Evolutionary conservation across 164 flowering plant species (phyloP), one percentile per base, ranked within the genome.

Genomic region (Tetracentron sinense): DNA sequence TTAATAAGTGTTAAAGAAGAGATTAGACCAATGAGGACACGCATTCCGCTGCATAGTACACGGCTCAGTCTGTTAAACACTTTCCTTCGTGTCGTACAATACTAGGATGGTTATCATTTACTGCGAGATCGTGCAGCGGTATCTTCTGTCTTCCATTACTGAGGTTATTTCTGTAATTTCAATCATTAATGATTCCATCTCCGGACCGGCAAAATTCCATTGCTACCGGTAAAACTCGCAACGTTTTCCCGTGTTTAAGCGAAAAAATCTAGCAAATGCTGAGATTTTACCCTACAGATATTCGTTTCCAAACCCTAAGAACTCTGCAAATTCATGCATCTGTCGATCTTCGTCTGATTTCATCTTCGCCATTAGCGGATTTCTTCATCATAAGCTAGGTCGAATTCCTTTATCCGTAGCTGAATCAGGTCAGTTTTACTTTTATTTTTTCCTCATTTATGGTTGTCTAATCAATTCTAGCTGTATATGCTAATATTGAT

Each of bases 161-260:
- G n/a, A n/a, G n/a, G 50, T 6, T 17, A 7, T 47, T 16, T 47
- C 6, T 47, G 50, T 47, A 47, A 47, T 47, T 47, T 47, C 50
- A 17, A 2, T 47, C 17, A 47, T 17, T 3, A 47, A 15, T 47
- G 2, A 15, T 54, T 46, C 48, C 4, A 14, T 38, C 4, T 60
- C 61, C 54, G 54, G 69, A 64, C 73, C 65, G 73, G 73, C 61
- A 54, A 54, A 58, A 63, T 51, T 60, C 57, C 60, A 64, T 65
- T 7, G 49, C 11, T 27, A 70, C 73, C 73, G 69, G 62, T 42
- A 60, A 70, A 70, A 71, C 58, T 53, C 70, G 74, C 74, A 58
- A 61, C 67, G 63, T 56, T 61, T 38, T n/a, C 65, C 69, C 49
- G 38, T 52, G 54, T 60, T 65, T 54, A 50, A 44, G 19, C 16